These are phyloP conservation scores for Aspergillus nidulans DNA, from an alignment of 495 filamentous ascomycete genomes.

Conservation along the genomic window DNA sequence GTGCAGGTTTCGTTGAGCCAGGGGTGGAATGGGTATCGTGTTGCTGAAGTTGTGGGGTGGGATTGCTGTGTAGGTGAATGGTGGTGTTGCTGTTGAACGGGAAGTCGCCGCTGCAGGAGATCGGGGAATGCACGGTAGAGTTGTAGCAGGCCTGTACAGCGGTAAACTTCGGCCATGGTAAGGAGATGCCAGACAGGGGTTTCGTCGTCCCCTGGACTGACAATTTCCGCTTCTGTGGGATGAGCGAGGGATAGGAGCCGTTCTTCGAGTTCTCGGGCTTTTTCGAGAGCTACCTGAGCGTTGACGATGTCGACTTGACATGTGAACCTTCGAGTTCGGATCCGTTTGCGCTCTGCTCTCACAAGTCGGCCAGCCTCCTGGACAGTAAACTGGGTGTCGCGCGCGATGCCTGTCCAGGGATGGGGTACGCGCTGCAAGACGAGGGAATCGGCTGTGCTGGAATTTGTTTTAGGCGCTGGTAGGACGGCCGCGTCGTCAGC, in stretches of 20 bases:
- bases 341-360: constrained; percentile 43
- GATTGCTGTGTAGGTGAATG: constrained; percentile 10
- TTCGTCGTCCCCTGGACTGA: constrained; percentile 51
- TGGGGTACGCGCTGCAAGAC: constrained; percentile 46
- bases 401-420: constrained; percentile 57
- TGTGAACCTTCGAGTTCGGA: constrained; percentile 31
- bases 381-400: constrained; percentile 49
- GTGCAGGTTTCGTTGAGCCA: constrained; percentile 17
- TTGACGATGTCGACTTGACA: constrained; percentile 38
- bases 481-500: constrained; percentile 40
- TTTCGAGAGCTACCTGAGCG: constrained; percentile 39
- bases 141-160: constrained; percentile 50
- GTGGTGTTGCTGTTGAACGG: constrained; percentile 11
- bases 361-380: constrained; percentile 53
- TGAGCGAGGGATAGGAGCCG: constrained; percentile 46
- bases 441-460: constrained; percentile 24
- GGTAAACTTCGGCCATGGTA: constrained; percentile 54
- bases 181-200: constrained; percentile 54
- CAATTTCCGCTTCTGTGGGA: constrained; percentile 45
- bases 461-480: constrained; percentile 16
- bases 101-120: constrained; percentile 42
- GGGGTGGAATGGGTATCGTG: constrained; percentile 22
- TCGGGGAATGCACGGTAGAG: constrained; percentile 54
- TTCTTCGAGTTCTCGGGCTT: constrained; percentile 47
- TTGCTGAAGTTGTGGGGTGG: constrained; percentile 6